Conservation (phyloP, 345 rosid species). For the Arabis alpina region DNA sequence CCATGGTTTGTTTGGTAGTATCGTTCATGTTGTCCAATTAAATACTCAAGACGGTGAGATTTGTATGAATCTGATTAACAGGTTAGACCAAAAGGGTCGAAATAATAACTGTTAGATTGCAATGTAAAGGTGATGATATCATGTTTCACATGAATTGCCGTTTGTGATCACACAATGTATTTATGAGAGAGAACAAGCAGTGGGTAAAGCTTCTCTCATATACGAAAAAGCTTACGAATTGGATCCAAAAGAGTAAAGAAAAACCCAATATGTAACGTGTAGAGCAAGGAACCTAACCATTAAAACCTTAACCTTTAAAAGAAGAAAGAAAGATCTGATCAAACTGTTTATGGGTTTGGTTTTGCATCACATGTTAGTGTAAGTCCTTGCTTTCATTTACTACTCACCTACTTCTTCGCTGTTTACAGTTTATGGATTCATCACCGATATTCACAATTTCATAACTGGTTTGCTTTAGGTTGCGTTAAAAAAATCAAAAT, state of each 20-base stretch:
- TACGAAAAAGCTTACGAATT: not conserved
- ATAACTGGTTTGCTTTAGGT: constrained; percentile 26
- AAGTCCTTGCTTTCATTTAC: not conserved
- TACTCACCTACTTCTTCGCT: not conserved
- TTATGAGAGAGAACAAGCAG: constrained; percentile 21
- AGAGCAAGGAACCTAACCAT: constrained; percentile 18
- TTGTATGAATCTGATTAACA: constrained; percentile 7
- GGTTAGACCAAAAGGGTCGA: constrained; percentile 1
- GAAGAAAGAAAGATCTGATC: constrained; percentile 25
- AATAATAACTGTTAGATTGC: constrained; percentile 13
- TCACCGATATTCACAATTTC: not conserved
- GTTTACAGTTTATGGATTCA: constrained; percentile 6
- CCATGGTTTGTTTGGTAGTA: constrained; percentile 1
- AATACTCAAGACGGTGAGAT: constrained; percentile 16
- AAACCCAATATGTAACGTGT: constrained; percentile 7
- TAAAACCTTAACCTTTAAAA: not conserved
- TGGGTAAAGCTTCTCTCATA: not conserved
- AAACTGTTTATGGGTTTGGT: constrained; percentile 10
- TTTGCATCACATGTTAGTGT: constrained; percentile 20
- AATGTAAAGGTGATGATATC: not conserved
- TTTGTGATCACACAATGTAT: constrained; percentile 24
- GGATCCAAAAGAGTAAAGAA: not conserved
- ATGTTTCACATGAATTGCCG: constrained; percentile 25
- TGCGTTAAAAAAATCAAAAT: not conserved
- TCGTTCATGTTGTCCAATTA: constrained; percentile 10